Evolutionary conservation across 805 yeast genomes (phyloP), one percentile per base, ranked within the genome.

Genomic region (Candida pseudofarinosa): DNA sequence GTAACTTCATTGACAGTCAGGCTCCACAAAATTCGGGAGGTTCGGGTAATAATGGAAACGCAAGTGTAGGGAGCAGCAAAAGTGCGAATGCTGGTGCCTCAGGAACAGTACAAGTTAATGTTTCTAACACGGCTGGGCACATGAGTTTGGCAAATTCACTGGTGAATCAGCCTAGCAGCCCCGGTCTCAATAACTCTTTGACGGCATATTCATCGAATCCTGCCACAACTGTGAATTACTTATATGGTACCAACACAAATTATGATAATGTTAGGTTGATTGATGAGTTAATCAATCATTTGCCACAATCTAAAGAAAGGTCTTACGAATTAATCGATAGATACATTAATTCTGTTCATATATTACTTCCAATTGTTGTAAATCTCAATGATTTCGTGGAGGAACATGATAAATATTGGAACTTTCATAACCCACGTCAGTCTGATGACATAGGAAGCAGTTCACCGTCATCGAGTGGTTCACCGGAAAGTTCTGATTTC

Each of bases 371-470:
- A 0, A 57, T 79, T 3, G 45, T 79, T 42, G 60, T 67, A 30
- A 79, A 78, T 47, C 49, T 77, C 20, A 54, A 59, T 15, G 74
- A 69, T 23, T 74, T 78, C 46, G 44, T 65, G 3, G 54, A 55
- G 19, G 71, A 69, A 35, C 82, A 78, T 53, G 77, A 74, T 26
- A 54, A 55, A 14, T 79, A 68, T 48, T 79, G 83, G 83, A 64
- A 64, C 16, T 18, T 37, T n/a, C 18, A 16, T n/a, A 31, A 37
- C 19, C 32, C 18, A 12, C 34, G 41, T 12, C 35, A 34, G n/a
- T 28, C 41, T 4, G 35, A 31, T 17, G 19, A 32, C 1, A 31
- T 38, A 16, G 15, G 41, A 4, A 18, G 31, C 19, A 58, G 37
- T 42, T 35, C 12, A 4, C 23, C 50, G 3, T 35, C 52, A 8